phyloP scores from a whole-genome alignment of 1,139 yeast species.

The Blastobotrys capitulatus region DNA sequence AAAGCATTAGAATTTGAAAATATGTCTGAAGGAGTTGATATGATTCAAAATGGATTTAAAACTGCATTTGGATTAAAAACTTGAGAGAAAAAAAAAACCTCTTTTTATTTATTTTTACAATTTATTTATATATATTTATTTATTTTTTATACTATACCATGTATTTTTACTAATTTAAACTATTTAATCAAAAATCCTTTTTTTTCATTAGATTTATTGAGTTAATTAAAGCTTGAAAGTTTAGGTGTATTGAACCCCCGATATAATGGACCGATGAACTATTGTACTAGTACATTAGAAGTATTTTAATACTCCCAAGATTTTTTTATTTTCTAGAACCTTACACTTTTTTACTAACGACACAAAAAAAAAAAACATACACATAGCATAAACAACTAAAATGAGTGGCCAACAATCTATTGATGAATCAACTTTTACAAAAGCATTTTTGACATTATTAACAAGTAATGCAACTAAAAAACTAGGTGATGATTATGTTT shows the following conservation, averaged over 20 bases:
- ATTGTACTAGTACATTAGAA: too few relatives aligned
- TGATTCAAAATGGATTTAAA: constrained; percentile 4
- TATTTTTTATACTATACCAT: not conserved
- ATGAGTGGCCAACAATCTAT: not conserved
- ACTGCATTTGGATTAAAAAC: constrained; percentile 6
- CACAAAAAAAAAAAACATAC: not conserved
- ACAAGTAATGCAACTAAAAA: constrained; percentile 8
- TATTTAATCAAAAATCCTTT: too few relatives aligned
- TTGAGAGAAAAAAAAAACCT: too few relatives aligned
- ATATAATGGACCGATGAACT: too few relatives aligned
- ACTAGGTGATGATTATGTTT: constrained; percentile 15
- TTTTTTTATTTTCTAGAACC: not conserved
- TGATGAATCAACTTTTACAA: constrained; percentile 15
- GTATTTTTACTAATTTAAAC: not conserved
- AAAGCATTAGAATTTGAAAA: not conserved
- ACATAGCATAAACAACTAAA: not conserved
- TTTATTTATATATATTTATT: not conserved
- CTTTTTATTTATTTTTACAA: not conserved
- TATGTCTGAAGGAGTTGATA: constrained; percentile 4
- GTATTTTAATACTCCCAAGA: too few relatives aligned
- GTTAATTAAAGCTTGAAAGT: too few relatives aligned
- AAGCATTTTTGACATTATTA: constrained; percentile 15
- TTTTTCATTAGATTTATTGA: too few relatives aligned
- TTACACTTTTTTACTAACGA: not conserved
- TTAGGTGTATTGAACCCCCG: too few relatives aligned